A percentile compares a stretch with the other conserved stretches of the same genome.
These are phyloP conservation scores for Austroboletus novae-zelandiae DNA, from an alignment of 1,284 basidiomycete species.

Conservation along the genomic window DNA sequence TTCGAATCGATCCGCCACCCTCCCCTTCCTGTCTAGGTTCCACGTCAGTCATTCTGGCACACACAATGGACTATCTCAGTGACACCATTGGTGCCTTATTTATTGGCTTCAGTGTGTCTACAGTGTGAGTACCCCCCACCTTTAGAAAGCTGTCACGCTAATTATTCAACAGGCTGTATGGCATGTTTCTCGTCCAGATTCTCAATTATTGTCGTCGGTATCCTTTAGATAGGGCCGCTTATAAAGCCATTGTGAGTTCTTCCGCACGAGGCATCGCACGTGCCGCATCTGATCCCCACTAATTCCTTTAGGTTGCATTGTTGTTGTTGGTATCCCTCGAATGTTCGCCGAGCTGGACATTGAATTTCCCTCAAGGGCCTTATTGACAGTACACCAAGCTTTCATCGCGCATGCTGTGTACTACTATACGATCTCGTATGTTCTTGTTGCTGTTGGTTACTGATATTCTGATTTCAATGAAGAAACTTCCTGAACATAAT, in stretches of 20 bases:
- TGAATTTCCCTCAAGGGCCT: constrained; percentile 35
- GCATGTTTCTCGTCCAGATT: constrained; percentile 51
- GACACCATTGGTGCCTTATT: constrained; percentile 59
- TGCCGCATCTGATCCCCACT: background rate
- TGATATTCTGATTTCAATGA: constrained; percentile 8
- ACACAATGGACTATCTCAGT: constrained; percentile 34
- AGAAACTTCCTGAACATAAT: constrained; percentile 48
- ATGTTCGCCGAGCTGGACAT: background rate
- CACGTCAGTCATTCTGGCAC: background rate
- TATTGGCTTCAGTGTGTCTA: constrained; percentile 54
- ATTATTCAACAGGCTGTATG: constrained; percentile 38
- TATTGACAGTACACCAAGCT: constrained; percentile 52
- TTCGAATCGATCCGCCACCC: background rate
- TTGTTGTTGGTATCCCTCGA: constrained; percentile 21
- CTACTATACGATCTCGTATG: constrained; percentile 52
- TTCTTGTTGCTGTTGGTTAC: background rate
- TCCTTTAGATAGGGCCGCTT: constrained; percentile 48
- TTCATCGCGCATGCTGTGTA: constrained; percentile 59
- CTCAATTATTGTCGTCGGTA: constrained; percentile 56
- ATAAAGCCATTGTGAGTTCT: constrained; percentile 54
- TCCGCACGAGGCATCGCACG: background rate
- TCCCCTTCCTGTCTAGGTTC: background rate
- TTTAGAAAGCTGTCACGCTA: background rate
- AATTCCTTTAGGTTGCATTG: constrained; percentile 15
- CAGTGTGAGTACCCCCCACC: constrained; percentile 34